A percentile compares a stretch with the other conserved stretches of the same genome.
Conservation (phyloP, 257 asterid genomes). For the Coffea eugenioides region DNA sequence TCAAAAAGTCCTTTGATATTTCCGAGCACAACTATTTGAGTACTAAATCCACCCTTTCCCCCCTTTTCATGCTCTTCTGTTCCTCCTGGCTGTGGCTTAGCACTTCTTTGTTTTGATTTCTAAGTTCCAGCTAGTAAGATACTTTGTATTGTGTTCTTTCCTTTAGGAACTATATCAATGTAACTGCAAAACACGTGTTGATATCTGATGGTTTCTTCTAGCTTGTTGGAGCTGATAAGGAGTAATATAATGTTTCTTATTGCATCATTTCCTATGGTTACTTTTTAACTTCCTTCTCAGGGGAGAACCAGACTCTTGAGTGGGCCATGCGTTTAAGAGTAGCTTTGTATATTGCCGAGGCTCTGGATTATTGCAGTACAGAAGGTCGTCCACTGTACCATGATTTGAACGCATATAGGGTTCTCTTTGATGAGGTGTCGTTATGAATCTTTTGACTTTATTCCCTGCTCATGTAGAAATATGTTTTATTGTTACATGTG, state of each 20-base stretch:
- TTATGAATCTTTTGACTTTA: background rate
- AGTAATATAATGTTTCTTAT: background rate
- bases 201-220: slow-evolving; percentile 6
- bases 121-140: background rate
- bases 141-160: background rate
- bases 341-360: slow-evolving; percentile 94
- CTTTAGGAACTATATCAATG: background rate
- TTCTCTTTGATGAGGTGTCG: slow-evolving; percentile 93
- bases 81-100: background rate
- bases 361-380: slow-evolving; percentile 83
- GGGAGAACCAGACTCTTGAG: slow-evolving; percentile 97
- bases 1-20: background rate
- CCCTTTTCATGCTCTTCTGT: background rate
- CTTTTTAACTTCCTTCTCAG: slow-evolving; percentile 39
- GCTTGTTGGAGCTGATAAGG: background rate
- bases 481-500: background rate
- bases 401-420: slow-evolving; percentile 96
- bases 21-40: background rate
- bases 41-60: background rate
- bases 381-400: slow-evolving; percentile 96
- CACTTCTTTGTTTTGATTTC: background rate
- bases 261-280: background rate
- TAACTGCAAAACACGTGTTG: background rate
- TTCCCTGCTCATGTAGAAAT: background rate
- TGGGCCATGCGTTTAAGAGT: slow-evolving; percentile 99